Percentiles rank a stretch among this genome's conserved stretches.
These are phyloP conservation scores for Trichophyton mentagrophytes DNA, from an alignment of 2,329 filamentous ascomycete genomes.

Conservation along the genomic window DNA sequence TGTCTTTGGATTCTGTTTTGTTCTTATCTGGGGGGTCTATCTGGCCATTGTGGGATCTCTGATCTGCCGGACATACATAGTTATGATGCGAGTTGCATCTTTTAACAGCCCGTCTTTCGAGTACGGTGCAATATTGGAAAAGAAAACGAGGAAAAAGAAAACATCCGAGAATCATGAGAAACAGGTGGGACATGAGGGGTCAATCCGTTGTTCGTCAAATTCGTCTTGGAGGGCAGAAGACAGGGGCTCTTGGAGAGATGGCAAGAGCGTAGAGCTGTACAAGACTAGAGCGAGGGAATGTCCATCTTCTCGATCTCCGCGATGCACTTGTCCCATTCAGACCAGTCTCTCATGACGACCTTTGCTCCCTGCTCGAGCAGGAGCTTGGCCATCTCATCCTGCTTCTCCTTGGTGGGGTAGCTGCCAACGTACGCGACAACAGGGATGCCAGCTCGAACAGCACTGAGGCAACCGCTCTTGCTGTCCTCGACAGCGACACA, in stretches of 20 bases:
- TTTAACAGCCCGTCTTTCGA: neutral
- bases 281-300: neutral
- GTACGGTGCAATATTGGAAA: neutral
- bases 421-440: slow-evolving; percentile 77
- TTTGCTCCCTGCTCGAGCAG: slow-evolving; percentile 50
- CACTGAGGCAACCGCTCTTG: slow-evolving; percentile 69
- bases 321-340: slow-evolving; percentile 33
- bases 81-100: neutral
- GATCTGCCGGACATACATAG: neutral
- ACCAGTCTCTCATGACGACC: slow-evolving; percentile 45
- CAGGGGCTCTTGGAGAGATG: neutral
- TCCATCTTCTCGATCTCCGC: slow-evolving; percentile 29
- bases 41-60: neutral
- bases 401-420: slow-evolving; percentile 48
- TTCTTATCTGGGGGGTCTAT: slow-evolving; percentile 1
- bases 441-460: slow-evolving; percentile 63
- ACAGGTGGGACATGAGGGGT: neutral
- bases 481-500: slow-evolving; percentile 77
- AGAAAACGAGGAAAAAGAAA: neutral
- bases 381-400: slow-evolving; percentile 51
- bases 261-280: neutral
- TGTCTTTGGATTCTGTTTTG: too few species aligned
- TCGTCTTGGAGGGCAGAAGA: neutral
- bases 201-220: neutral
- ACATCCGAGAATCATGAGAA: neutral